Conservation (phyloP, 306 rosid genomes). For the Ormosia emarginata region DNA sequence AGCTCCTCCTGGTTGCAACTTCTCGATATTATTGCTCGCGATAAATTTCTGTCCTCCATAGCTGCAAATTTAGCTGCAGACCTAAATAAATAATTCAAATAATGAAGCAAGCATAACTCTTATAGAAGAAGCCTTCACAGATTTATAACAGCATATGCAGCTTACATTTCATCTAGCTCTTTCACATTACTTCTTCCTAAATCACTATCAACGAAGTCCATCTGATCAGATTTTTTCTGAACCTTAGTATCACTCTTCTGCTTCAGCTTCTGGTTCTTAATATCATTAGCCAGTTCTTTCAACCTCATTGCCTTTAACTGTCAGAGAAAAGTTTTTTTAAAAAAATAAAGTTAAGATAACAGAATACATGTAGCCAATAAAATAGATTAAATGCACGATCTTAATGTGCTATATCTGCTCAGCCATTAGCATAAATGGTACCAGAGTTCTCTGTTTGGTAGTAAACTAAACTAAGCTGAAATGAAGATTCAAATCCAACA, state of each 20-base stretch:
- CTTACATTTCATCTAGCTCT: conserved; percentile 70
- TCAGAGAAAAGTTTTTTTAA: not conserved
- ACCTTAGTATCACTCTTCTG: conserved; percentile 48
- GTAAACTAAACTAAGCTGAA: not conserved
- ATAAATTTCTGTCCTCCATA: conserved; percentile 30
- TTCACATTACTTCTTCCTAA: conserved; percentile 34
- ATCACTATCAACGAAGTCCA: conserved; percentile 27
- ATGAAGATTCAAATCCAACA: not conserved
- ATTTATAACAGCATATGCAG: not conserved
- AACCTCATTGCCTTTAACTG: conserved; percentile 72
- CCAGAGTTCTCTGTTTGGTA: not conserved
- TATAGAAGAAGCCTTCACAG: not conserved
- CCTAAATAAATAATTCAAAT: conserved; percentile 37
- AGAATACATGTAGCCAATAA: not conserved
- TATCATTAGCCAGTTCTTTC: conserved; percentile 65
- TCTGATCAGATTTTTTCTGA: conserved; percentile 36
- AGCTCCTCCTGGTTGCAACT: conserved; percentile 55
- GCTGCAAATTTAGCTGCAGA: conserved; percentile 41
- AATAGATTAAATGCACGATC: conserved; percentile 1
- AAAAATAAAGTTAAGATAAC: not conserved
- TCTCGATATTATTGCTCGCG: not conserved
- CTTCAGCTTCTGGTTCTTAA: conserved; percentile 66
- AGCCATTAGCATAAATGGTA: not conserved
- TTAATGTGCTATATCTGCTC: not conserved
- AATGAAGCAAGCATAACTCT: not conserved